Evolutionary conservation across 2,329 filamentous ascomycete genomes (phyloP).

Genomic region (Paecilomyces sp.): DNA sequence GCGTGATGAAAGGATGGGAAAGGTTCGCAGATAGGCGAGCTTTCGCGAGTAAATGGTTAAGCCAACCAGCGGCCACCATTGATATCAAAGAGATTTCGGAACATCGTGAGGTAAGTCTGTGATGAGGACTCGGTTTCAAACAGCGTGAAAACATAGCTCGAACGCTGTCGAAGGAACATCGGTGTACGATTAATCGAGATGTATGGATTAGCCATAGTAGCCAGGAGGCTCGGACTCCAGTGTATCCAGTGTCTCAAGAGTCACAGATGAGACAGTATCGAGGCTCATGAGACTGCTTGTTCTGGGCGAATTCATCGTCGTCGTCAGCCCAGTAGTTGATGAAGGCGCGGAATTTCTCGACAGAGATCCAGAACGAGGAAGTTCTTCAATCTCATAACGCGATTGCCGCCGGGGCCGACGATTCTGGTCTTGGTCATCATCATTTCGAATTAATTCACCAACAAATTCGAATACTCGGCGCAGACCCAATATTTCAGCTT

Average conservation of each 20-base stretch:
- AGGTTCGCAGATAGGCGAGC: background rate
- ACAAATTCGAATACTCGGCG: conserved; percentile 48
- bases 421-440: conserved; percentile 19
- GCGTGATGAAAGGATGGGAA: background rate
- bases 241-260: conserved; percentile 19
- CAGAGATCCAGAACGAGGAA: conserved; percentile 4
- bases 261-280: conserved; percentile 17
- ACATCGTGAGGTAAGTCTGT: background rate
- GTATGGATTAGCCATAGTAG: conserved; percentile 2
- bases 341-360: conserved; percentile 10
- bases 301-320: conserved; percentile 18
- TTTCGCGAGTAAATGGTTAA: background rate
- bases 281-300: conserved; percentile 21
- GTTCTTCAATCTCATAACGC: conserved; percentile 8
- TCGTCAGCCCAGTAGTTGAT: conserved; percentile 16
- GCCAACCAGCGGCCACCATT: background rate
- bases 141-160: background rate
- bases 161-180: background rate
- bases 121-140: background rate
- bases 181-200: background rate
- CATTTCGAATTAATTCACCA: conserved; percentile 38
- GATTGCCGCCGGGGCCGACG: conserved; percentile 1
- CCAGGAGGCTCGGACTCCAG: conserved; percentile 11
- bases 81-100: background rate
- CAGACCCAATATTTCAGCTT: conserved; percentile 45